Conservation (phyloP, 176 grass and related monocot species). For the Aegilops sharonensis region DNA sequence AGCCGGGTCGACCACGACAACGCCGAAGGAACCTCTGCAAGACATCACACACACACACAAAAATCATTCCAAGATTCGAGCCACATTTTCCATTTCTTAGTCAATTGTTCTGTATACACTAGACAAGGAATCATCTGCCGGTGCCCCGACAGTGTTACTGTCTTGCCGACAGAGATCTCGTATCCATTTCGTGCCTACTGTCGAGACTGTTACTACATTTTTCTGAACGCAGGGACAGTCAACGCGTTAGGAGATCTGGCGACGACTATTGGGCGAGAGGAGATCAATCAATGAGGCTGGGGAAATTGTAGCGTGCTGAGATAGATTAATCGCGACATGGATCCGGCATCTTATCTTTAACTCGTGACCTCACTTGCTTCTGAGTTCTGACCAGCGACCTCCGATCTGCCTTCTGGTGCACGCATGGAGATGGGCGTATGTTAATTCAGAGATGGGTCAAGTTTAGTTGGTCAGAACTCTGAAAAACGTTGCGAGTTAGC, state of each 20-base stretch:
- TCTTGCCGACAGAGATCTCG: neutral
- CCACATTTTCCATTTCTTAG: neutral
- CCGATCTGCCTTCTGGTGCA: neutral
- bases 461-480: conserved; percentile 36
- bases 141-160: neutral
- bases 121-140: neutral
- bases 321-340: neutral
- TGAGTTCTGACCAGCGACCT: neutral
- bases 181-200: too few species aligned
- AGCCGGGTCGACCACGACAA: conserved; percentile 69
- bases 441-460: conserved; percentile 15
- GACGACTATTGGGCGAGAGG: neutral
- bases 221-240: neutral
- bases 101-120: neutral
- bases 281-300: conserved; percentile 1
- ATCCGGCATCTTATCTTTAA: neutral
- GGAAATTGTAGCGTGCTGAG: neutral
- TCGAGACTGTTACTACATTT: too few species aligned
- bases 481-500: conserved; percentile 32
- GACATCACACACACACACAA: neutral
- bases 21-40: conserved; percentile 45
- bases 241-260: conserved; percentile 26
- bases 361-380: conserved; percentile 22
- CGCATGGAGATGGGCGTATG: neutral
- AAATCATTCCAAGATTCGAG: neutral